Evolutionary conservation across 768 basidiomycete species (phyloP), one percentile per base, ranked within the genome.

Genomic region (Boletus tylopilopsis): DNA sequence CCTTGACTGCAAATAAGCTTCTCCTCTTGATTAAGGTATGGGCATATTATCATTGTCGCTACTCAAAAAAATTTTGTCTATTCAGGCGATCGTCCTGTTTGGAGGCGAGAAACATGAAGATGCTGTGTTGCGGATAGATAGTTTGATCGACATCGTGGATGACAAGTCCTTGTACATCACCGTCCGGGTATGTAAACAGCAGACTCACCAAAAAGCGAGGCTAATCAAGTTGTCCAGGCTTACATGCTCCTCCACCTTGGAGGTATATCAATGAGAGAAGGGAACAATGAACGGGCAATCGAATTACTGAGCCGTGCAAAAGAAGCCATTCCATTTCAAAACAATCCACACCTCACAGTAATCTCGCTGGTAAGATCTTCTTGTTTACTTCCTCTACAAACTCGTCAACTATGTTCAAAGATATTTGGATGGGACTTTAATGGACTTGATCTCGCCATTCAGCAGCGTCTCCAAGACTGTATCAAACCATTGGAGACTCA

Each of bases 391-490:
- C 2, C 8, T n/a, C 13, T 49, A 13, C 6, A 6, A 4, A 16
- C 8, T 3, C 6, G 23, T 27, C n/a, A 27, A 49, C 32, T 27
- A 24, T 7, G 1, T 18, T 40, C 13, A 24, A 37, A 55, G 45
- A 38, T 56, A 5, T 51, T 55, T 25, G 57, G 48, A 1, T 58
- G 57, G 57, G 19, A 46, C n/a, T 51, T 59, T 39, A 48, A 58
- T 1, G n/a, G 27, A 13, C 53, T 50, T 6, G 36, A 27, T 4
- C 29, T 13, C 4, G 29, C 3, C 3, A 40, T 51, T 18, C 34
- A 40, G 9, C 2, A 30, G 10, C 29, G 10, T 13, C 2, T 30
- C 11, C 29, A 30, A 30, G 13, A 30, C 10, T 30, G 29, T 13
- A 10, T 30, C 29, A 6, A 3, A 13, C 1, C 29, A 30, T 30